A percentile compares a stretch with the other conserved stretches of the same genome.
Evolutionary conservation across 192 early-diverging fungal genomes (phyloP).

Genomic region (Spizellomyces punctatus): DNA sequence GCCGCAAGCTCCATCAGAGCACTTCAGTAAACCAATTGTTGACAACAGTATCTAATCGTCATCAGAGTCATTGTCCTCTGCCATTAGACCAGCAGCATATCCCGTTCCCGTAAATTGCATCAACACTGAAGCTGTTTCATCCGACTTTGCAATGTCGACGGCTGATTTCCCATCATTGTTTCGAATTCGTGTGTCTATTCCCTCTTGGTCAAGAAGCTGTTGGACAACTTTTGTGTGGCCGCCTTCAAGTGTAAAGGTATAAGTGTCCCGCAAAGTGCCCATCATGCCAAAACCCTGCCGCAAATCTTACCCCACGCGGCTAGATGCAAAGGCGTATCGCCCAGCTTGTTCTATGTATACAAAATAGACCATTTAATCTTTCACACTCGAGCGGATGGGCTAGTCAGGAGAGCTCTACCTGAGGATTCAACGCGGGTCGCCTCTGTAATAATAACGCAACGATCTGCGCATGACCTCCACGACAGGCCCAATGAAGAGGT

Average conservation of each 20-base stretch:
- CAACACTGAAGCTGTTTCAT: conserved; percentile 48
- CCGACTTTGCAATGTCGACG: conserved; percentile 41
- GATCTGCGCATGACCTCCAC: conserved; percentile 52
- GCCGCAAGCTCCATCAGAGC: no score
- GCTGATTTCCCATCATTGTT: conserved; percentile 53
- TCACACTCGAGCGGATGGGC: background rate
- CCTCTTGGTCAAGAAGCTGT: conserved; percentile 38
- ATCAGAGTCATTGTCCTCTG: conserved; percentile 35
- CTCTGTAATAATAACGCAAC: conserved; percentile 42
- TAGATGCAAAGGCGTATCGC: conserved; percentile 56
- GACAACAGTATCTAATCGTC: conserved; percentile 8
- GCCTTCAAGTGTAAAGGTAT: conserved; percentile 17
- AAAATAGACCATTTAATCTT: background rate
- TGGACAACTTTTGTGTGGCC: conserved; percentile 38
- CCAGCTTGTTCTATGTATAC: conserved; percentile 55
- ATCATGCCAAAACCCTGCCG: background rate
- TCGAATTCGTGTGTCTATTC: conserved; percentile 38
- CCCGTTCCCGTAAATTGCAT: conserved; percentile 32
- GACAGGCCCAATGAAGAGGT: conserved; percentile 56
- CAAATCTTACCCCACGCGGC: conserved; percentile 50
- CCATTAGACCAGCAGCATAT: conserved; percentile 13
- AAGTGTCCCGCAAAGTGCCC: background rate
- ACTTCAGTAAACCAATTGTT: background rate
- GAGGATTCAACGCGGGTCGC: conserved; percentile 45
- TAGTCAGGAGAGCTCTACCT: conserved; percentile 18